These are phyloP conservation scores for Rhizophagus clarus DNA, from an alignment of 192 early-diverging fungal species.

Conservation along the genomic window DNA sequence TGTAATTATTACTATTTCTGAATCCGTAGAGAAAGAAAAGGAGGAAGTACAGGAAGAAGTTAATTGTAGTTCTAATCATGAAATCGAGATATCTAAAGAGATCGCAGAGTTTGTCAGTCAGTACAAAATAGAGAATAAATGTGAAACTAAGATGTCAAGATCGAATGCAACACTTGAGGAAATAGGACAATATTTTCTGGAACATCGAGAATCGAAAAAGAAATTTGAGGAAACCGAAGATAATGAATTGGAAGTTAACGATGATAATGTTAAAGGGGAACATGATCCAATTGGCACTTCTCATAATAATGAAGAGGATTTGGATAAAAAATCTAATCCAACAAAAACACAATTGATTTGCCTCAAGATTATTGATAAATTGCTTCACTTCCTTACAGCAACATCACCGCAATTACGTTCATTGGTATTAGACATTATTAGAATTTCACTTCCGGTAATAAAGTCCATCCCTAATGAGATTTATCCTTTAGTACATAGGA, in stretches of 20 bases:
- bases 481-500: slow-evolving; percentile 47
- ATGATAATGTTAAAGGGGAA: slow-evolving; percentile 3
- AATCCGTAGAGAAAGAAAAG: slow-evolving; percentile 26
- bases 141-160: too few species aligned
- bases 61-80: slow-evolving; percentile 22
- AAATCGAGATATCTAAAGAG: slow-evolving; percentile 30
- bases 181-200: slow-evolving; percentile 47
- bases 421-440: slow-evolving; percentile 44
- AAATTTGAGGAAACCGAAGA: slow-evolving; percentile 21
- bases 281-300: background rate
- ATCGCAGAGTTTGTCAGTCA: slow-evolving; percentile 30
- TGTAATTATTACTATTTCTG: slow-evolving; percentile 6
- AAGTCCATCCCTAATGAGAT: slow-evolving; percentile 42
- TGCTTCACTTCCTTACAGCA: slow-evolving; percentile 53
- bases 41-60: slow-evolving; percentile 1
- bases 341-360: slow-evolving; percentile 47
- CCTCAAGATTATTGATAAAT: slow-evolving; percentile 50
- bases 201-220: slow-evolving; percentile 36
- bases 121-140: background rate
- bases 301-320: background rate
- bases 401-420: slow-evolving; percentile 48
- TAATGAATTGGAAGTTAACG: background rate
- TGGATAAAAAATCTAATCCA: slow-evolving; percentile 15
- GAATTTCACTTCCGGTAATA: slow-evolving; percentile 41
- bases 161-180: slow-evolving; percentile 40